Percentiles rank a stretch among this genome's conserved stretches.
phyloP scores from a whole-genome alignment of 805 yeast genomes.

The Saccharomycopsis malanga region DNA sequence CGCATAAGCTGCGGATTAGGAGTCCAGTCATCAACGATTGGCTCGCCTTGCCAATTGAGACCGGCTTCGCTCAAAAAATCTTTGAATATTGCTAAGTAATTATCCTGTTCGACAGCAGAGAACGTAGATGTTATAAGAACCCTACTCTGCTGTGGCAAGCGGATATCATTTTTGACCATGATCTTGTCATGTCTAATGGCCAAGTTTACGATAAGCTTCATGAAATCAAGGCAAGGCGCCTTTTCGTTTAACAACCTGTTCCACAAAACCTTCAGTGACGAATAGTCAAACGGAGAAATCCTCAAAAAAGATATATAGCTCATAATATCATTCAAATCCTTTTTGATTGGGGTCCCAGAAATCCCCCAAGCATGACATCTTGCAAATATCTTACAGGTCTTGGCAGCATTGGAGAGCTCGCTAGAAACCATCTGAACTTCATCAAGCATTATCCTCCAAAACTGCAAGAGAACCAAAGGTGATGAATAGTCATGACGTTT shows the following conservation, averaged over 20 bases:
- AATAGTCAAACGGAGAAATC: constrained; percentile 53
- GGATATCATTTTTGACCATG: constrained; percentile 70
- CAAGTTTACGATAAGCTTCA: constrained; percentile 43
- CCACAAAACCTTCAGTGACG: no score
- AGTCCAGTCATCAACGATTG: constrained; percentile 43
- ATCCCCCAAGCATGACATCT: constrained; percentile 95
- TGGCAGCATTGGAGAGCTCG: constrained; percentile 68
- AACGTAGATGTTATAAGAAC: constrained; percentile 66
- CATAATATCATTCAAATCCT: constrained; percentile 56
- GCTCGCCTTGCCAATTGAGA: constrained; percentile 44
- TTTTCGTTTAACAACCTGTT: constrained; percentile 12
- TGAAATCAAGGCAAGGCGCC: constrained; percentile 36
- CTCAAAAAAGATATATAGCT: constrained; percentile 65
- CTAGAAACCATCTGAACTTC: constrained; percentile 91
- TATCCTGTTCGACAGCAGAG: constrained; percentile 76
- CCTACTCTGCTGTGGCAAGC: constrained; percentile 72
- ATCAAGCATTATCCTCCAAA: constrained; percentile 86
- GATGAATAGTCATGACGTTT: constrained; percentile 55
- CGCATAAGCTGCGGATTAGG: constrained; percentile 46
- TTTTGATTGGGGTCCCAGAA: constrained; percentile 86
- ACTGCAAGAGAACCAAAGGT: constrained; percentile 74
- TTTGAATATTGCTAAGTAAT: constrained; percentile 58
- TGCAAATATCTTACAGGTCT: constrained; percentile 72
- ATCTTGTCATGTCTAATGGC: constrained; percentile 78
- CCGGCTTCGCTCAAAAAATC: constrained; percentile 55